Base-by-base conservation (phyloP, 1,139 yeast genomes). In the Debaryomyces coudertii region DNA sequence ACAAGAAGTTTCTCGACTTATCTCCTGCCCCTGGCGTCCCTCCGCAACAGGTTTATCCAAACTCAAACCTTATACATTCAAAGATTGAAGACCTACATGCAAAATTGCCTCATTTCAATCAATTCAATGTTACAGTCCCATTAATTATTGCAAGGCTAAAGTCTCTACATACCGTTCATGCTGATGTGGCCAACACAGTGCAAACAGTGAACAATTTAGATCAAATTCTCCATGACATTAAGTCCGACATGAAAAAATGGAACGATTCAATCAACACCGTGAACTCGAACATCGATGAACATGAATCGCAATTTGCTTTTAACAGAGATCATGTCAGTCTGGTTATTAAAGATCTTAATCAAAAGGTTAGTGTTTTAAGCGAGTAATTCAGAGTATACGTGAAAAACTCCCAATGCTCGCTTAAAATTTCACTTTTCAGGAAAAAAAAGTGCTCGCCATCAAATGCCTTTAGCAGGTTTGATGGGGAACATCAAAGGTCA, bases 131-230 rank as follows among this genome's bases (percentile, higher is more conserved):
- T 6, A 52, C 62, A 1, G 60, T 80, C 1, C 85, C 85, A 0
- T 55, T 62, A 3, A 45, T 81, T 1, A 45, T 77, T 2, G 54
- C 62, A 11, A 60, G 88, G 34, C 61, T 83, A 27, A 70, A 74
- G 47, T 61, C 77, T 0, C 62, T 82, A 40, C 70, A 73, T 47
- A 60, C 57, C 0, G 63, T 80, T 2, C 86, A 82, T 54, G 53
- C 69, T 5, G 77, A 73, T 20, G 48, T 70, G 29, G 68, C 68
- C 7, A 58, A 53, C 18, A 54, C 65, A 7, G 62, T 69, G 4
- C 53, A 56, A 4, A 60, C 65, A n/a, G 61, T 67, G 5, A 53
- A 54, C 7, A 53, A 53, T 6, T 49, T 81, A 29, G 82, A 80
- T 44, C 37, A 53, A 23, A 56, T 61, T 9, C 48, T 83, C 12